A percentile compares a stretch with the other conserved stretches of the same genome.
Conservation (phyloP, 2,329 filamentous ascomycete genomes). For the Fusarium sp. region DNA sequence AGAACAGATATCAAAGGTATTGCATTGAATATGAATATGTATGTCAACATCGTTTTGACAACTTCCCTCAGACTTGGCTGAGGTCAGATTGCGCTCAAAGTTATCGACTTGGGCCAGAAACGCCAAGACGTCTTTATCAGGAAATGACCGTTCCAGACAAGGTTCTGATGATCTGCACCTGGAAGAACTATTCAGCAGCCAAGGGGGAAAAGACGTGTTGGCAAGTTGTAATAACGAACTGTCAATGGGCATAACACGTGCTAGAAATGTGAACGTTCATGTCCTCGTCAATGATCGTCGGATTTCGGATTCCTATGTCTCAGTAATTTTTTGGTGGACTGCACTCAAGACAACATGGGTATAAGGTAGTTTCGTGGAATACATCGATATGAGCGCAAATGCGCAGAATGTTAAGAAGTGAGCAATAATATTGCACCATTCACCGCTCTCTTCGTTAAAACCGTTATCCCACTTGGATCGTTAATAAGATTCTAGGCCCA, state of each 20-base stretch:
- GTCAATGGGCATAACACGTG: neutral
- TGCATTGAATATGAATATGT: neutral
- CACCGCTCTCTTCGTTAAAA: slow-evolving; percentile 14
- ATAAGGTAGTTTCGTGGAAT: neutral
- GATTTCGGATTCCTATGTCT: neutral
- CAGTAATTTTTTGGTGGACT: neutral
- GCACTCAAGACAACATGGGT: neutral
- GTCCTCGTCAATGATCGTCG: slow-evolving; percentile 1
- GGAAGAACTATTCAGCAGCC: neutral
- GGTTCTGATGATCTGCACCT: neutral
- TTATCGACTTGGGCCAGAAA: neutral
- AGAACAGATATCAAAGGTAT: neutral
- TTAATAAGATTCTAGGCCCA: slow-evolving; percentile 10
- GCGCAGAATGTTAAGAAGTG: slow-evolving; percentile 8
- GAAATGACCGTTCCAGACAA: neutral
- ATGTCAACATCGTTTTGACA: neutral
- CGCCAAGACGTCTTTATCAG: neutral
- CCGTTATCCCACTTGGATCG: neutral
- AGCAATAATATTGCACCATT: slow-evolving; percentile 9
- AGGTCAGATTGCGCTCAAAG: neutral
- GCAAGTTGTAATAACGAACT: neutral
- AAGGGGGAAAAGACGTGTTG: neutral
- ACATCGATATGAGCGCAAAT: slow-evolving; percentile 4
- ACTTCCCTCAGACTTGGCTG: neutral
- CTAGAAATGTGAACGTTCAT: neutral